phyloP scores from a whole-genome alignment of 306 rosid genomes.

The Neltuma alba region DNA sequence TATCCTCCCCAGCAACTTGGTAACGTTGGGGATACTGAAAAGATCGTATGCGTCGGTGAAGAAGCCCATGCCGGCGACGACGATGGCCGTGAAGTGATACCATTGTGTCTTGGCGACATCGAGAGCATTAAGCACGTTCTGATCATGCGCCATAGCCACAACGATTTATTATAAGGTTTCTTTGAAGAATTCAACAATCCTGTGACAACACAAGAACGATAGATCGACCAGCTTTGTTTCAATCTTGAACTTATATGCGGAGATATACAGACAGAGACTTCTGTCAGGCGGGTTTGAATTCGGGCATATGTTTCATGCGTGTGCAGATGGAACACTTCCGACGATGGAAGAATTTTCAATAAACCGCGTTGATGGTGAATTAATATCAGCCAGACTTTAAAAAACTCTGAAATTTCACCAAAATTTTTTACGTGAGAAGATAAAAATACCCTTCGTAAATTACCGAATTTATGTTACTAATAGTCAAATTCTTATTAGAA shows the following conservation, averaged over 20 bases:
- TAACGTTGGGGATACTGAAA: slow-evolving; percentile 53
- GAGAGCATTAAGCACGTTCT: slow-evolving; percentile 28
- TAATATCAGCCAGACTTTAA: no score
- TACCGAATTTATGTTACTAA: no score
- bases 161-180: neutral
- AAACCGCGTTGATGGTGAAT: no score
- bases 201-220: neutral
- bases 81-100: slow-evolving; percentile 48
- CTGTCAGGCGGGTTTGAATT: neutral
- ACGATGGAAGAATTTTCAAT: no score
- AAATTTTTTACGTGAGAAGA: no score
- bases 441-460: no score
- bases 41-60: slow-evolving; percentile 58
- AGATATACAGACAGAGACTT: neutral
- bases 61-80: slow-evolving; percentile 54
- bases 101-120: slow-evolving; percentile 47
- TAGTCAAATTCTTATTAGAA: no score
- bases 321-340: neutral
- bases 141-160: neutral
- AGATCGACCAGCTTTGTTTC: neutral
- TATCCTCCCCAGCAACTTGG: slow-evolving; percentile 57
- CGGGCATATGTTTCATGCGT: neutral
- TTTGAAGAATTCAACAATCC: neutral
- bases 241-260: no score
- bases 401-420: no score